These are phyloP conservation scores for Calonectria hongkongensis DNA, from an alignment of 2,329 filamentous ascomycete genomes.

Conservation along the genomic window DNA sequence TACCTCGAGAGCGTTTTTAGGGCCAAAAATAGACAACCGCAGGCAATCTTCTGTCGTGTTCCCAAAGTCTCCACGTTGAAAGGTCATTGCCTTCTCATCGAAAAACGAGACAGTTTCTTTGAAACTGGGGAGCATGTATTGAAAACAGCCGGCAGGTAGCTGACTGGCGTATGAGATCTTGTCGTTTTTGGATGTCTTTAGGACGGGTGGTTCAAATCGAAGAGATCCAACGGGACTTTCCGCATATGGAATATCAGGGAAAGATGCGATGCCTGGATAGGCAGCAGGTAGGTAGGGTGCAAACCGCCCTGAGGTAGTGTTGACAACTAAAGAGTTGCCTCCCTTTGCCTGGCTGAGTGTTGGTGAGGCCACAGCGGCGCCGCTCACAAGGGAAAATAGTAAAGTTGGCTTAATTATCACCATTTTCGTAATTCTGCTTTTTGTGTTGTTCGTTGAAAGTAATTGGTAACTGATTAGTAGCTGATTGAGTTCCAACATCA, in stretches of 20 bases:
- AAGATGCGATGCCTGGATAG: slow-evolving; percentile 39
- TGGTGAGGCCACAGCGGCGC: not conserved
- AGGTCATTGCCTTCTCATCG: slow-evolving; percentile 33
- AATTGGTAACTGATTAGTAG: too few species aligned
- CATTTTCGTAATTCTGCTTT: not conserved
- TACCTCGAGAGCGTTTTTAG: not conserved
- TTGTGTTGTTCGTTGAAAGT: not conserved
- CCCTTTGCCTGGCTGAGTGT: not conserved
- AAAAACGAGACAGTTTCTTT: slow-evolving; percentile 34
- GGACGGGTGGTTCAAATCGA: slow-evolving; percentile 39
- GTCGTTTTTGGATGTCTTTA: not conserved
- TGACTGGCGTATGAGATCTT: not conserved
- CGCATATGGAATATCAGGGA: slow-evolving; percentile 46
- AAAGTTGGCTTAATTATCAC: not conserved
- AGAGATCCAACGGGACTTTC: slow-evolving; percentile 39
- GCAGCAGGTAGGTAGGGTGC: slow-evolving; percentile 28
- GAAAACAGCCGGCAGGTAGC: slow-evolving; percentile 44
- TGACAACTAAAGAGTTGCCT: slow-evolving; percentile 20
- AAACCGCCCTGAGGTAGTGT: slow-evolving; percentile 47
- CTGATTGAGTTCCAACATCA: too few species aligned
- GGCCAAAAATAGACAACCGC: slow-evolving; percentile 42
- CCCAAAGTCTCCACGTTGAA: slow-evolving; percentile 43
- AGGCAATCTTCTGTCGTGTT: slow-evolving; percentile 49
- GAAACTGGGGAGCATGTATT: slow-evolving; percentile 37
- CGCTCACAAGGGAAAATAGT: not conserved